A percentile compares a stretch with the other conserved stretches of the same genome.
Evolutionary conservation across 2,329 filamentous ascomycete species (phyloP).

Genomic region (Thermothelomyces thermophilus): DNA sequence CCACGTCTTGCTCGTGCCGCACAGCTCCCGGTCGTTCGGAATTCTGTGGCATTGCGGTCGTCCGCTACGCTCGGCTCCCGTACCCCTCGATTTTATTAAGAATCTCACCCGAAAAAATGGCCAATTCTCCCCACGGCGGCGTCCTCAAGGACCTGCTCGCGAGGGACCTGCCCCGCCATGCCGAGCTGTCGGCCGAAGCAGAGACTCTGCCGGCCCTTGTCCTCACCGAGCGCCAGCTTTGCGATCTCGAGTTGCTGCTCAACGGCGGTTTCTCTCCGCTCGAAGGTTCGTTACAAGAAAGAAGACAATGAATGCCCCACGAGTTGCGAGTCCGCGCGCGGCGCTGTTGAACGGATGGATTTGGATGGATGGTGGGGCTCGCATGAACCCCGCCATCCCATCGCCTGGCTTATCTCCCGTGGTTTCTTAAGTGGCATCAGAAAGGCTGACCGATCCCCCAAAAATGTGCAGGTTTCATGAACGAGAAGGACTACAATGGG

Average conservation of each 20-base stretch:
- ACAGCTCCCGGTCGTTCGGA: neutral
- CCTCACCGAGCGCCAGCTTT: conserved; percentile 89
- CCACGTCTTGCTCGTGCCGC: neutral
- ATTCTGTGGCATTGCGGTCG: neutral
- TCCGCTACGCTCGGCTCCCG: neutral
- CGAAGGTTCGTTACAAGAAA: conserved; percentile 62
- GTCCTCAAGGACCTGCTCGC: conserved; percentile 96
- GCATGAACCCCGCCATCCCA: conserved; percentile 24
- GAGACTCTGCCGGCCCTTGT: conserved; percentile 78
- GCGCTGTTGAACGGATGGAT: neutral
- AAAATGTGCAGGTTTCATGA: conserved; percentile 82
- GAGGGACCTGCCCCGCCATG: conserved; percentile 78
- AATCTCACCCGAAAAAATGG: conserved; percentile 44
- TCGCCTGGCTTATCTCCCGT: neutral
- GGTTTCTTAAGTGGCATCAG: neutral
- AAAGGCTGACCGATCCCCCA: conserved; percentile 12
- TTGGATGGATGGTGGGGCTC: conserved; percentile 22
- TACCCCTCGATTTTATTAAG: conserved; percentile 1
- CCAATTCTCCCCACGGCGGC: conserved; percentile 75
- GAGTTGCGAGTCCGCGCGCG: neutral
- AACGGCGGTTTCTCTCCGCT: conserved; percentile 97
- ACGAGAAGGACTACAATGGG: conserved; percentile 93
- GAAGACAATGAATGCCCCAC: too few relatives aligned
- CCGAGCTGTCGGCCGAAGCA: conserved; percentile 73
- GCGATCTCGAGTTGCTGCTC: conserved; percentile 94